Percentiles rank a stretch among this genome's conserved stretches.
phyloP scores from a whole-genome alignment of 495 filamentous ascomycete species.

The Annulohypoxylon nitens region DNA sequence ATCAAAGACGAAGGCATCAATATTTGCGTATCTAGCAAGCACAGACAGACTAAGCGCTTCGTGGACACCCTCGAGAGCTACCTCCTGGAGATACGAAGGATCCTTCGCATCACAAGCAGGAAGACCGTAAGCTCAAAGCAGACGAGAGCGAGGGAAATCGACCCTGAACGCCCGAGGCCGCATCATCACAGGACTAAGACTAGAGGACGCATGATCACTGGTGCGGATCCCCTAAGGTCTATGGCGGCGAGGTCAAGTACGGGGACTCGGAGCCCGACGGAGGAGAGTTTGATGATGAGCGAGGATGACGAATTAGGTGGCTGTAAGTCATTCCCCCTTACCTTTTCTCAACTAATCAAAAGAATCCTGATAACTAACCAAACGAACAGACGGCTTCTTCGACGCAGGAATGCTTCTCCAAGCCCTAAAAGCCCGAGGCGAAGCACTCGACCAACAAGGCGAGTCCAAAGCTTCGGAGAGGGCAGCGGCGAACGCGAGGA shows the following conservation, averaged over 20 bases:
- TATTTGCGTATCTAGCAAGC: constrained; percentile 92
- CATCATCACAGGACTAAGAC: constrained; percentile 61
- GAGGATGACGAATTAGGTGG: constrained; percentile 93
- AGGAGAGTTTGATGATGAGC: constrained; percentile 73
- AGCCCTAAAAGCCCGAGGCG: constrained; percentile 76
- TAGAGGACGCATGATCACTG: constrained; percentile 69
- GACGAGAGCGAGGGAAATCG: constrained; percentile 60
- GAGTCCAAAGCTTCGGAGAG: constrained; percentile 61
- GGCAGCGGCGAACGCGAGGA: constrained; percentile 62
- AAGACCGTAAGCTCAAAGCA: constrained; percentile 54
- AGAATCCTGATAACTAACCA: constrained; percentile 25
- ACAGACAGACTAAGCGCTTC: constrained; percentile 90
- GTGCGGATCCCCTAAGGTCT: constrained; percentile 55
- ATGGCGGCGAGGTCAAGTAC: constrained; percentile 57
- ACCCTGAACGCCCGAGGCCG: constrained; percentile 47
- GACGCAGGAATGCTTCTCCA: constrained; percentile 93
- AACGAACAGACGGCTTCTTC: constrained; percentile 86
- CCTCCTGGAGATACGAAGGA: constrained; percentile 87
- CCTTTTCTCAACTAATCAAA: constrained; percentile 7
- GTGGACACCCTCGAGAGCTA: constrained; percentile 91
- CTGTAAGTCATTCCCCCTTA: constrained; percentile 72
- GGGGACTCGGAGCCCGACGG: constrained; percentile 63
- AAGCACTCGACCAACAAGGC: constrained; percentile 54
- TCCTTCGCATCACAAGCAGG: constrained; percentile 75
- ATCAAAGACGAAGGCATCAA: constrained; percentile 96